Conservation (phyloP, 306 rosid species). For the Calophaca sinica region DNA sequence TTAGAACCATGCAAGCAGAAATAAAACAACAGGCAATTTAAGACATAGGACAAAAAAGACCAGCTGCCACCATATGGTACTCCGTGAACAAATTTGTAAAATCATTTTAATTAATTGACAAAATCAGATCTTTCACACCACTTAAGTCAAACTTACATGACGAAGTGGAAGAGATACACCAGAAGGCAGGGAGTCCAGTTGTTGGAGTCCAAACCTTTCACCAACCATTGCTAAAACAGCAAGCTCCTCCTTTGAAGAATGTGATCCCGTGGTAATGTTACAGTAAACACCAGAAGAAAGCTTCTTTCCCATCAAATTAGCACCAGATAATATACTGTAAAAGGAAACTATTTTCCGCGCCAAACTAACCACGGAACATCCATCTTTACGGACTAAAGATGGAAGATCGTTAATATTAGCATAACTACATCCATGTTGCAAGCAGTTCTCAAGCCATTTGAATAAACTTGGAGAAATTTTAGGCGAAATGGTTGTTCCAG, state of each 20-base stretch:
- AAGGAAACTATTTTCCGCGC: constrained; percentile 80
- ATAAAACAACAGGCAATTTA: constrained; percentile 20
- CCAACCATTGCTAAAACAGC: constrained; percentile 95
- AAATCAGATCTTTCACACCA: constrained; percentile 6
- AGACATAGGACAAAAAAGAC: constrained; percentile 7
- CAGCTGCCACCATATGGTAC: neutral
- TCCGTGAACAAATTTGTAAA: constrained; percentile 32
- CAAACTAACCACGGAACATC: constrained; percentile 78
- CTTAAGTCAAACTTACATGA: constrained; percentile 69
- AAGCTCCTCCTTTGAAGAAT: constrained; percentile 86
- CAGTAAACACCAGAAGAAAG: constrained; percentile 88
- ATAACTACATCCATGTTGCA: constrained; percentile 68
- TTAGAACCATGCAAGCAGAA: constrained; percentile 16
- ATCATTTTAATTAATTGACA: constrained; percentile 23
- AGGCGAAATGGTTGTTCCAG: constrained; percentile 52
- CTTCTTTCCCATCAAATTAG: constrained; percentile 73
- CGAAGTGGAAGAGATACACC: constrained; percentile 94
- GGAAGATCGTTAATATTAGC: constrained; percentile 72
- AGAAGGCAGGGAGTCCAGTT: constrained; percentile 90
- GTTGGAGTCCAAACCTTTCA: constrained; percentile 94
- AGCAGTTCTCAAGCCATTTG: constrained; percentile 94
- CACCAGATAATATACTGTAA: constrained; percentile 88
- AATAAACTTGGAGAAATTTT: constrained; percentile 80
- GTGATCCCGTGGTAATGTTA: constrained; percentile 72
- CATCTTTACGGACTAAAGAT: constrained; percentile 68